Evolutionary conservation across 164 flowering plant species (phyloP).

Genomic region (Nymphaea colorata): DNA sequence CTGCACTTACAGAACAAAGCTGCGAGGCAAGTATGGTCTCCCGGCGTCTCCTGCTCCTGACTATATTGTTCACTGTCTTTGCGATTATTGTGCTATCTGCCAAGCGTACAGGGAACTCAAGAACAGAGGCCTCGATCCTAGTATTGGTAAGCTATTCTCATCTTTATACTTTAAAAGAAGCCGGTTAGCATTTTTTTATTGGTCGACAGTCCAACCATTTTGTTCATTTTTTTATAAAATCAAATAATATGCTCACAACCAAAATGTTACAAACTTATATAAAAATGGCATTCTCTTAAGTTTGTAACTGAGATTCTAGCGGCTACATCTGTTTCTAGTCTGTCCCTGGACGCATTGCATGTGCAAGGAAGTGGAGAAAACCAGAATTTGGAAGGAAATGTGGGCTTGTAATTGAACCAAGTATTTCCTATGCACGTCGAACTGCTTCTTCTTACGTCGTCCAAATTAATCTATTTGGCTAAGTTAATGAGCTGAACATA

Average conservation of each 20-base stretch:
- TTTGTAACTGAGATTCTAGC: background rate
- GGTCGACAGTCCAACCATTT: too few relatives aligned
- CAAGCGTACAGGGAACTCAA: constrained; percentile 11
- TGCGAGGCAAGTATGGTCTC: constrained; percentile 17
- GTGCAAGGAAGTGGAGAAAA: too few relatives aligned
- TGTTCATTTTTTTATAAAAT: background rate
- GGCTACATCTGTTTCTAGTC: too few relatives aligned
- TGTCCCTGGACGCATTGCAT: too few relatives aligned
- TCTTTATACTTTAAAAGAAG: too few relatives aligned
- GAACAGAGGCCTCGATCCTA: constrained; percentile 27
- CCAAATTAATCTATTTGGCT: background rate
- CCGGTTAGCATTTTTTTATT: background rate
- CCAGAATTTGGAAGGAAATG: too few relatives aligned
- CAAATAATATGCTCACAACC: background rate
- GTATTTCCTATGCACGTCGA: too few relatives aligned
- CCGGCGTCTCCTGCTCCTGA: constrained; percentile 28
- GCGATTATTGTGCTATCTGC: constrained; percentile 34
- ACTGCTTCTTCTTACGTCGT: background rate
- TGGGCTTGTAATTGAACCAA: too few relatives aligned
- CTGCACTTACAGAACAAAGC: constrained; percentile 23
- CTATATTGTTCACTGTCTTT: constrained; percentile 20
- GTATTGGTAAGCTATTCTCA: constrained; percentile 11
- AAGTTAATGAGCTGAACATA: too few relatives aligned
- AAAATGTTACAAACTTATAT: background rate
- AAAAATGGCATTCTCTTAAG: background rate